Evolutionary conservation across 805 yeast species (phyloP).

Genomic region (Pichia scutulata): DNA sequence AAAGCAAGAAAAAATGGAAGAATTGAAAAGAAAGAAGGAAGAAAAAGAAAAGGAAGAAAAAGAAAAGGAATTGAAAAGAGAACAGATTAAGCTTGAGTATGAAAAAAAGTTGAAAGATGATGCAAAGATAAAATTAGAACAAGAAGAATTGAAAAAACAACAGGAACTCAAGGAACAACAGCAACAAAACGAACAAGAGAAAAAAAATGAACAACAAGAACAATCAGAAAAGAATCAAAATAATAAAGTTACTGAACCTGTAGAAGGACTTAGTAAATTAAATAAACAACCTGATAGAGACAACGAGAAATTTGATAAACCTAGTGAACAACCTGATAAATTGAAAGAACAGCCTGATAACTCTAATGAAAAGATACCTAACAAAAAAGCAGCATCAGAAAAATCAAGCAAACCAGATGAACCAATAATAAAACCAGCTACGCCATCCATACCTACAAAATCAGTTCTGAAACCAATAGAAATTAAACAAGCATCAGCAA

Average conservation of each 20-base stretch:
- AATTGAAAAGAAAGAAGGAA: conserved; percentile 12
- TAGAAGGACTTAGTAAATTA: no score
- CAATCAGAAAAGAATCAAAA: neutral
- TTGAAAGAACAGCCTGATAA: no score
- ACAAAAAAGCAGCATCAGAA: neutral
- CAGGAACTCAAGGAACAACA: no score
- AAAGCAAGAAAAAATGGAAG: conserved; percentile 25
- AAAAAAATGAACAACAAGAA: neutral
- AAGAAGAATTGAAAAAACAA: neutral
- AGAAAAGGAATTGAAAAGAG: conserved; percentile 9
- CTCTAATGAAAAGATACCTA: neutral
- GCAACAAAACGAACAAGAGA: neutral
- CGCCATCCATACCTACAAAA: neutral
- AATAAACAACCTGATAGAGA: no score
- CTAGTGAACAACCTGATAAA: neutral
- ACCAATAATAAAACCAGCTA: no score
- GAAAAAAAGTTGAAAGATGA: neutral
- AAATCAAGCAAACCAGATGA: neutral
- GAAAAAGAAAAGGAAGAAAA: conserved; percentile 7
- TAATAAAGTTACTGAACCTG: neutral
- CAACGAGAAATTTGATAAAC: neutral
- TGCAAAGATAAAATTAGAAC: neutral
- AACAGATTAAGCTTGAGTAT: conserved; percentile 1
- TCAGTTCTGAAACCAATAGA: neutral
- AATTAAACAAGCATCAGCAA: neutral